Evolutionary conservation across 495 filamentous ascomycete species (phyloP), one percentile per base, ranked within the genome.

Genomic region (Gamarada debralockiae): DNA sequence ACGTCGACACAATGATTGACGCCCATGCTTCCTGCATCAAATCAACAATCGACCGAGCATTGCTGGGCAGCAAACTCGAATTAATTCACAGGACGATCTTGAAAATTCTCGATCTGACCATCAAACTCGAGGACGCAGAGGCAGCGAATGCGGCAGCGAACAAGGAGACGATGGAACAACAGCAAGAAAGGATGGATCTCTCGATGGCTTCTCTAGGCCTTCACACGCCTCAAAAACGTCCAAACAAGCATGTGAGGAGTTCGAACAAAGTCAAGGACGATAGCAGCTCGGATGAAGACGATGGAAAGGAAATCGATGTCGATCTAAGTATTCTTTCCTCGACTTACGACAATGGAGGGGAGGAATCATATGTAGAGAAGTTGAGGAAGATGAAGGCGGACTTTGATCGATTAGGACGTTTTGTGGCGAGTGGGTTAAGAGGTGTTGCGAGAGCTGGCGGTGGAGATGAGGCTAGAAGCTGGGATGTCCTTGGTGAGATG

Each of bases 1-100:
- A 95, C 59, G 80, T 97, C 3, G 89, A 96, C 60, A 78, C 77
- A 5, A 95, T 97, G 87, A 79, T 90, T 14, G 65, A 68, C 15
- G 79, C 83, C 0, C 91, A 96, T 63, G 65, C 75, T 8, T 57
- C 61, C 1, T 95, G 85, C 58, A 71, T 87, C 38, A 70, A 71
- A 27, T 73, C 74, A 8, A 62, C 91, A 6, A 70, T 83, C 58
- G 77, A 80, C 38, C 81, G 88, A 56, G 78, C 83, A 42, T 76
- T 92, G 8, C 76, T 95, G 0, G 78, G 84, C 0, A 55, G 72
- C 3, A 81, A 82, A 55, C 70, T 90, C 13, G 64, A 72, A 14
- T 81, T 83, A 0, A 83, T 91, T 38, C 76, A 82, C 48, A 73
- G 87, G 57, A 76, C 77, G 18, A 80, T 89, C 24, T 70, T 87